phyloP scores from a whole-genome alignment of 1,284 basidiomycete genomes.

The Earliella scabrosa region DNA sequence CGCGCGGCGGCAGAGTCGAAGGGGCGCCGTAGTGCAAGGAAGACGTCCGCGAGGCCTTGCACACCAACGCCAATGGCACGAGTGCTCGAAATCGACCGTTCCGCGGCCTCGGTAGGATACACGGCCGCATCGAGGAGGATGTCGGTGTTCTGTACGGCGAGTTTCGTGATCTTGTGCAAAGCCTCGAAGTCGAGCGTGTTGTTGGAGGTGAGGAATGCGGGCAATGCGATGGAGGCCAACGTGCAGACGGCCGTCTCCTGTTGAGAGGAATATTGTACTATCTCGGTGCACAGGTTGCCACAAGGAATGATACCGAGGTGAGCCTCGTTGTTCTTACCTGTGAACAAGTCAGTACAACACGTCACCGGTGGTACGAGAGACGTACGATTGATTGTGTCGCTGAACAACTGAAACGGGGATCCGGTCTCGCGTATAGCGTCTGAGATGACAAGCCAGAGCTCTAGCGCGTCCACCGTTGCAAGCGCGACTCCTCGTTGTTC shows the following conservation, averaged over 20 bases:
- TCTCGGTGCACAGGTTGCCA: not conserved
- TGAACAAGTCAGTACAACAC: not conserved
- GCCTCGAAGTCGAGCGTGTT: not conserved
- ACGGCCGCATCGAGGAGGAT: not conserved
- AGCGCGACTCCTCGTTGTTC: not conserved
- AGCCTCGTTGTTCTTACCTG: not conserved
- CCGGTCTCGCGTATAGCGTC: not conserved
- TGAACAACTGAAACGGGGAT: not conserved
- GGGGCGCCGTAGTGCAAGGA: not conserved
- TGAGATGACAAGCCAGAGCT: not conserved
- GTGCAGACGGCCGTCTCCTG: not conserved
- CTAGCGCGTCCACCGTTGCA: not conserved
- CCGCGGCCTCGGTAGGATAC: not conserved
- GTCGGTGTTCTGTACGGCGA: not conserved
- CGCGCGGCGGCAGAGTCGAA: not conserved
- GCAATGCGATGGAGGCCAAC: not conserved
- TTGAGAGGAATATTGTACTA: not conserved
- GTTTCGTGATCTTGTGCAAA: not conserved
- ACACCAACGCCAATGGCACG: no score
- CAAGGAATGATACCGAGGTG: not conserved
- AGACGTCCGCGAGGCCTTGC: not conserved
- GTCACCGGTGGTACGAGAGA: no score
- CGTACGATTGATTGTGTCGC: not conserved
- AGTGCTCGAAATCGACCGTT: not conserved
- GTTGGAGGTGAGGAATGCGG: not conserved